Evolutionary conservation across 805 yeast species (phyloP).

Genomic region (Kodamaea neixiangensis): DNA sequence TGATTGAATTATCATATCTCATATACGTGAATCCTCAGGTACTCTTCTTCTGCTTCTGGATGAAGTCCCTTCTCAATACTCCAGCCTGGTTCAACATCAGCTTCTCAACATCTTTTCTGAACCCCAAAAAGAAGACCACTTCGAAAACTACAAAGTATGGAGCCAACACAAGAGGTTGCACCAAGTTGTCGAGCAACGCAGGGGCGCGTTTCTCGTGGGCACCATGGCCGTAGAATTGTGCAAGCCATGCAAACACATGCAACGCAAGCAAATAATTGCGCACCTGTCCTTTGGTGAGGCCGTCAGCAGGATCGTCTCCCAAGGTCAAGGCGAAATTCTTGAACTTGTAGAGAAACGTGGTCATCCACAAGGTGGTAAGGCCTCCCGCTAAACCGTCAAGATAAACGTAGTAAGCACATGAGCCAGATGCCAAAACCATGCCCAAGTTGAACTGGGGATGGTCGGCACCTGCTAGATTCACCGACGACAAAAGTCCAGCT

Average conservation of each 20-base stretch:
- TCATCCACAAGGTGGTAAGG: slow-evolving; percentile 29
- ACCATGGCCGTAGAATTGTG: slow-evolving; percentile 88
- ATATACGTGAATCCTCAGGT: not conserved
- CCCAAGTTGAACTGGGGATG: slow-evolving; percentile 49
- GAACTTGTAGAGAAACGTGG: slow-evolving; percentile 23
- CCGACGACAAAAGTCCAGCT: slow-evolving; percentile 38
- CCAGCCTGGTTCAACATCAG: slow-evolving; percentile 52
- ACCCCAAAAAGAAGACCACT: slow-evolving; percentile 67
- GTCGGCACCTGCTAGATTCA: slow-evolving; percentile 19
- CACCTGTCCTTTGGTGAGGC: not conserved
- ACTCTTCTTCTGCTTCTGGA: slow-evolving; percentile 1
- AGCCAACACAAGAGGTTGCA: slow-evolving; percentile 86
- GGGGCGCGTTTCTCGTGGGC: slow-evolving; percentile 81
- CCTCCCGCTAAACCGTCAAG: slow-evolving; percentile 51
- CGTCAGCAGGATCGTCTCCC: not conserved
- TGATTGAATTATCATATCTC: not conserved
- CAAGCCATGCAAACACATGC: slow-evolving; percentile 68
- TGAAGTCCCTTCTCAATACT: slow-evolving; percentile 33
- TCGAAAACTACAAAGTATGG: slow-evolving; percentile 89
- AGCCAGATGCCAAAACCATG: slow-evolving; percentile 44
- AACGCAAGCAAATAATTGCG: slow-evolving; percentile 15
- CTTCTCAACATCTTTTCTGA: slow-evolving; percentile 50
- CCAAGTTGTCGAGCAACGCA: slow-evolving; percentile 77
- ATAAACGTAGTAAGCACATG: slow-evolving; percentile 56
- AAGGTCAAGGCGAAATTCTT: slow-evolving; percentile 12